Base-by-base conservation (phyloP, 2,329 filamentous ascomycete species). In the Colletotrichum coccodes region DNA sequence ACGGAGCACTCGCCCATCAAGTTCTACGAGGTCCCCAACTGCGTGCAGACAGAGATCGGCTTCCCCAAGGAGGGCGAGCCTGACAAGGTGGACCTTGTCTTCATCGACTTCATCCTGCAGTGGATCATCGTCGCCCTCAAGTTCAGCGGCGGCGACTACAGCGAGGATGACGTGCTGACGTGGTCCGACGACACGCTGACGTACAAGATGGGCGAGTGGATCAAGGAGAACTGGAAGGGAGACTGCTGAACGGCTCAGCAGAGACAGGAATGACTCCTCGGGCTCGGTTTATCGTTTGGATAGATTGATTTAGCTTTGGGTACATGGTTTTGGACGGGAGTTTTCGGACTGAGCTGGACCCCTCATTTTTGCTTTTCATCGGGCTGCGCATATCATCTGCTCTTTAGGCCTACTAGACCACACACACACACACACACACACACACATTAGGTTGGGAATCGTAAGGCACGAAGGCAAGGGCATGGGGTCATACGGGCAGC, bases 31-130 rank as follows among this genome's bases (percentile, higher is more conserved):
- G 89, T 95, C 6, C 95, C 96, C 7, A 98, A 98, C 79, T 94
- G 91, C 77, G 89, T 99, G 65, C 92, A 95, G 77, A 84, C 91
- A 1, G 81, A 88, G 66, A 86, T 92, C 72, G 84, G 80, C 1
- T 92, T 97, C 73, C 86, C 90, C 2, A 70, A 76, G 0, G 74
- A 80, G 11, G 84, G 77, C 6, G 83, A 88, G 18, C 93, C 94
- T 0, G 88, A 92, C 60, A 91, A 81, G 0, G 94, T 99, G 1
- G 95, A 98, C 78, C 78, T 99, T 8, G 90, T 98, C 16, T 99
- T 97, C 76, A 89, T 97, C 66, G 94, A 97, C 77, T 99, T 98
- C 78, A 90, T 98, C 40, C 88, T 96, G 79, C 90, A 90, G 11
- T 97, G 92, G 87, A 83, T 98, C 44, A 79, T 97, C 21, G 81